A percentile compares a stretch with the other conserved stretches of the same genome.
Evolutionary conservation across 352 stramenopile species (phyloP).

Genomic region (Phytophthora crassamura): DNA sequence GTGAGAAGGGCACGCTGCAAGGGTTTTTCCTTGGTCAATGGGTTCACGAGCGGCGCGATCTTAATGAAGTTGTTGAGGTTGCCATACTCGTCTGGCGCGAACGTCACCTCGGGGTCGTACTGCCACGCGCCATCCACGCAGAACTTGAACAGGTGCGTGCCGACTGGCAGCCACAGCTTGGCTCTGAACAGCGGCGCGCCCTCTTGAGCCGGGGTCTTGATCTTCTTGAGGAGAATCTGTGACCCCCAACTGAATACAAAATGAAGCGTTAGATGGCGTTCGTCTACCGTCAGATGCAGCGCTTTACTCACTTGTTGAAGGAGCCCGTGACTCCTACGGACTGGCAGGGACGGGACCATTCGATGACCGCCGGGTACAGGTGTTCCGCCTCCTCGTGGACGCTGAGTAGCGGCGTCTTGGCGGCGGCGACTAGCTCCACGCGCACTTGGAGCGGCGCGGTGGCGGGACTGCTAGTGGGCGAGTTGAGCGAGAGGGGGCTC

Average conservation of each 20-base stretch:
- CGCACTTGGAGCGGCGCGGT: neutral
- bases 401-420: conserved; percentile 31
- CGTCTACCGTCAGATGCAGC: neutral
- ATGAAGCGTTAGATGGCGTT: conserved; percentile 1
- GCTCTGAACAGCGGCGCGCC: conserved; percentile 32
- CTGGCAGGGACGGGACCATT: conserved; percentile 61
- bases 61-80: conserved; percentile 91
- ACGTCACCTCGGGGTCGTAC: conserved; percentile 85
- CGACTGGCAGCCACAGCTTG: conserved; percentile 69
- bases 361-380: conserved; percentile 64
- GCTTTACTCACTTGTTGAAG: conserved; percentile 75
- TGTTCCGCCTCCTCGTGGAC: conserved; percentile 55
- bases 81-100: conserved; percentile 84
- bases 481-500: conserved; percentile 14
- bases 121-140: conserved; percentile 83
- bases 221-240: conserved; percentile 68
- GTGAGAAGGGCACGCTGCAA: conserved; percentile 69
- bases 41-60: conserved; percentile 42
- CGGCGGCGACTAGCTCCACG: conserved; percentile 1
- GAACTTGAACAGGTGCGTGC: conserved; percentile 83
- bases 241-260: conserved; percentile 69
- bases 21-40: conserved; percentile 47
- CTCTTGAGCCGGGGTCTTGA: conserved; percentile 19
- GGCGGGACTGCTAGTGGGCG: neutral
- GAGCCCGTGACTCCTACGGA: conserved; percentile 76